Conservation (phyloP, 495 filamentous ascomycete species). For the Pyronema omphalodes region DNA sequence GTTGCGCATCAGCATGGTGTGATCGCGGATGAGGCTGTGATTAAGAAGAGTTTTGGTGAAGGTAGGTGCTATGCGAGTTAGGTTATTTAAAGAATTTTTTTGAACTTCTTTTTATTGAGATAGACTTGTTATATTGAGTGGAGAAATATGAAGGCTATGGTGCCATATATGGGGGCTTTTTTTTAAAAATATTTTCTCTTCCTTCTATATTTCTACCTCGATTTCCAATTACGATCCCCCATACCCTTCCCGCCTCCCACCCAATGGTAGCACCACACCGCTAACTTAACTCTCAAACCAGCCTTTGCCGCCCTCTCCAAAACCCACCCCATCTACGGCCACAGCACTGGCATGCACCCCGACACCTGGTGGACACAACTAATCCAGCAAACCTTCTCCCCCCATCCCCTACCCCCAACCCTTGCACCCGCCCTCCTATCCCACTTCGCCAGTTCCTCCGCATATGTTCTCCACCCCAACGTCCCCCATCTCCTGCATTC, state of each 20-base stretch:
- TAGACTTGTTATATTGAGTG: too few relatives aligned
- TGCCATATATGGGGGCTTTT: too few relatives aligned
- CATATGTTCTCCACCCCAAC: constrained; percentile 41
- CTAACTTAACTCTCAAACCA: not conserved
- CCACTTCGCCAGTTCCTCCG: constrained; percentile 42
- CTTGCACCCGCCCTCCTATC: constrained; percentile 38
- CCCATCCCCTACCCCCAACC: constrained; percentile 26
- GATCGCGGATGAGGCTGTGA: constrained; percentile 18
- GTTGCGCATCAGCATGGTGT: constrained; percentile 42
- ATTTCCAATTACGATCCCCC: too few relatives aligned
- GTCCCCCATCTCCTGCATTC: constrained; percentile 35
- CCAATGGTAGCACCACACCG: not conserved
- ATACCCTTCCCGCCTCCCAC: too few relatives aligned
- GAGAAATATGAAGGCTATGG: too few relatives aligned
- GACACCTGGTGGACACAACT: constrained; percentile 49
- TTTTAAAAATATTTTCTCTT: too few relatives aligned
- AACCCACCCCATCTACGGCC: constrained; percentile 50
- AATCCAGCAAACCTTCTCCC: constrained; percentile 29
- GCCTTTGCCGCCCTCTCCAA: constrained; percentile 35
- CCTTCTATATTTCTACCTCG: too few relatives aligned
- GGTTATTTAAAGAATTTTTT: too few relatives aligned
- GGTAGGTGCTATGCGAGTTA: constrained; percentile 15
- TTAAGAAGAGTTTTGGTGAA: constrained; percentile 26
- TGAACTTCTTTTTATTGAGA: too few relatives aligned
- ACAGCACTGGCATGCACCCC: constrained; percentile 35